These are phyloP conservation scores for Cymbopogon flexuosus DNA, from an alignment of 202 grass and related monocot species.

Conservation along the genomic window DNA sequence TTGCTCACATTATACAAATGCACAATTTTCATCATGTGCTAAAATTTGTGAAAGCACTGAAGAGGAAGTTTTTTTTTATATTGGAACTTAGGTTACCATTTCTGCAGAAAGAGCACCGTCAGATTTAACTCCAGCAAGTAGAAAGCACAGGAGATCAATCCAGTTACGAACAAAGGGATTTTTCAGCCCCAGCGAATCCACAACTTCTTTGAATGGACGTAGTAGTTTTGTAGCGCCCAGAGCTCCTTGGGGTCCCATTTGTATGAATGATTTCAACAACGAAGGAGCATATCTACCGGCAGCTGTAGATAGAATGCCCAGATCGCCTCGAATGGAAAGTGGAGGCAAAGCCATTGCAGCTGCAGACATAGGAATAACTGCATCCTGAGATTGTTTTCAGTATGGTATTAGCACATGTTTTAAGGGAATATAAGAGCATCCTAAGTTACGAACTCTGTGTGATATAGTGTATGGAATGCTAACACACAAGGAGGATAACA, in stretches of 20 bases:
- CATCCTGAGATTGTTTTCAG: slow-evolving; percentile 54
- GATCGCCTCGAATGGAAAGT: slow-evolving; percentile 87
- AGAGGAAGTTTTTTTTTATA: slow-evolving; percentile 4
- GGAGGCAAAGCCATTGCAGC: slow-evolving; percentile 92
- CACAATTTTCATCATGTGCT: background rate
- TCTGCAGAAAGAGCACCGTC: slow-evolving; percentile 84
- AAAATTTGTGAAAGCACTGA: background rate
- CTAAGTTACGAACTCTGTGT: background rate
- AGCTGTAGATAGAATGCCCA: slow-evolving; percentile 67
- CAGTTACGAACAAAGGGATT: slow-evolving; percentile 77
- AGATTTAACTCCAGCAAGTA: slow-evolving; percentile 93
- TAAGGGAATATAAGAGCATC: background rate
- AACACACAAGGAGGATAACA: background rate
- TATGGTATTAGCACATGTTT: slow-evolving; percentile 30
- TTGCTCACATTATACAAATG: background rate
- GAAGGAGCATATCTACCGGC: slow-evolving; percentile 74
- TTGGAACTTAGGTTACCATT: slow-evolving; percentile 62
- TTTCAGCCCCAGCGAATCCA: slow-evolving; percentile 77
- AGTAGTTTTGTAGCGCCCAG: slow-evolving; percentile 83
- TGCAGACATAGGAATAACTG: slow-evolving; percentile 83
- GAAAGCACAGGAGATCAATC: slow-evolving; percentile 90
- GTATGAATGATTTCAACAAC: slow-evolving; percentile 80
- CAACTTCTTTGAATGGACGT: slow-evolving; percentile 77
- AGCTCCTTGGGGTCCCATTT: slow-evolving; percentile 83
- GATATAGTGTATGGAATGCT: background rate